These are phyloP conservation scores for Diaporthe sp. DNA, from an alignment of 2,329 filamentous ascomycete species.

Conservation along the genomic window DNA sequence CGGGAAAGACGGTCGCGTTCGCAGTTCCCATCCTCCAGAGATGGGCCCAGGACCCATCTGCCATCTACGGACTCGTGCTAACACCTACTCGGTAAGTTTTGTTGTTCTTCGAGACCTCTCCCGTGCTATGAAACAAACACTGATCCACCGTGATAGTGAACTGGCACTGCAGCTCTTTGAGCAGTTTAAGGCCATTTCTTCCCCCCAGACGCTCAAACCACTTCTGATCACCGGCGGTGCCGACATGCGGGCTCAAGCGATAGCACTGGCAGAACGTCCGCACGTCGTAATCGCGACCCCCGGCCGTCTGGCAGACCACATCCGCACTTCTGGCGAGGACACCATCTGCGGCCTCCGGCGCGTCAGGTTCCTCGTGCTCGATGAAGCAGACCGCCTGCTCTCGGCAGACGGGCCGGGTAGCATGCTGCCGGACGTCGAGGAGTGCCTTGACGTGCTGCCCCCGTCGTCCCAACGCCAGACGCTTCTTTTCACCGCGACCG, in stretches of 20 bases:
- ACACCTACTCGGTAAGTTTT: constrained; percentile 79
- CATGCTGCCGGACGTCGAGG: constrained; percentile 95
- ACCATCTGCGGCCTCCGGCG: constrained; percentile 84
- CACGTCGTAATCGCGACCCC: constrained; percentile 96
- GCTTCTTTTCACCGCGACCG: constrained; percentile 93
- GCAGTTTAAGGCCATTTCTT: constrained; percentile 92
- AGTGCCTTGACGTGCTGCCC: constrained; percentile 85
- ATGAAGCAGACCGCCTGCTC: constrained; percentile 93
- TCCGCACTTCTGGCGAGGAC: constrained; percentile 89
- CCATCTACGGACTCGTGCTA: constrained; percentile 88
- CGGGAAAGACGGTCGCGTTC: constrained; percentile 97
- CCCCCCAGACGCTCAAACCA: constrained; percentile 87
- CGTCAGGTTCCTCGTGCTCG: constrained; percentile 87
- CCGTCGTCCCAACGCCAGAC: constrained; percentile 86
- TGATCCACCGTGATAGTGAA: constrained; percentile 62
- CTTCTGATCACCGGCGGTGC: constrained; percentile 91
- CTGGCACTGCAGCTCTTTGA: constrained; percentile 96
- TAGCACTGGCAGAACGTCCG: constrained; percentile 82
- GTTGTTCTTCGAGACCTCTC: background rate
- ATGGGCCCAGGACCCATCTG: constrained; percentile 92
- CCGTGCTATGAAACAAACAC: background rate
- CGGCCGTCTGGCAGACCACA: constrained; percentile 92
- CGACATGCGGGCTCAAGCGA: constrained; percentile 92
- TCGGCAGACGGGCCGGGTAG: constrained; percentile 78
- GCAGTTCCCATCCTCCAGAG: constrained; percentile 93